These are phyloP conservation scores for Grosmannia penicillata DNA, from an alignment of 2,329 filamentous ascomycete species.

Conservation along the genomic window DNA sequence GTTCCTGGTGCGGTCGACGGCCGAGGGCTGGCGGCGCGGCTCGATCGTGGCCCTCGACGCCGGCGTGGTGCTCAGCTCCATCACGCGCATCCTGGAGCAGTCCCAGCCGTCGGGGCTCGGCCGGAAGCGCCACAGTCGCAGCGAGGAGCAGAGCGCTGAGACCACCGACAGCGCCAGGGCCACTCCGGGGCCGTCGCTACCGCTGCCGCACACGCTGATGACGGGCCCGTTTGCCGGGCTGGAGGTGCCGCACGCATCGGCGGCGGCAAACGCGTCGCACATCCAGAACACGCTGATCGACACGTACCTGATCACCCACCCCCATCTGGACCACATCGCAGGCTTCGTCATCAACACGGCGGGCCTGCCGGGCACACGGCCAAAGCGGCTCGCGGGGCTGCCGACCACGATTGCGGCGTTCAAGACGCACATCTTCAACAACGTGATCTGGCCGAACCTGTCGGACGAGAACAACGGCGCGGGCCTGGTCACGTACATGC, in stretches of 20 bases:
- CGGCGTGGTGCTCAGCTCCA: slow-evolving; percentile 75
- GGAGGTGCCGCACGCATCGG: slow-evolving; percentile 48
- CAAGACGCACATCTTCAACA: slow-evolving; percentile 93
- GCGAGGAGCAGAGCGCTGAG: slow-evolving; percentile 2
- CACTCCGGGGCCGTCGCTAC: slow-evolving; percentile 10
- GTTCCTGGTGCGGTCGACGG: slow-evolving; percentile 70
- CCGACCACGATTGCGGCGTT: slow-evolving; percentile 84
- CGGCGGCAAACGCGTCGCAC: slow-evolving; percentile 66
- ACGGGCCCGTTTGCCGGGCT: slow-evolving; percentile 70
- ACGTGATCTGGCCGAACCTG: slow-evolving; percentile 93
- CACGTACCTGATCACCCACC: slow-evolving; percentile 85
- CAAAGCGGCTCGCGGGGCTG: slow-evolving; percentile 75
- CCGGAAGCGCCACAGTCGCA: neutral
- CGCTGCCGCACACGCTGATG: slow-evolving; percentile 39
- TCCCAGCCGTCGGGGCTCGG: slow-evolving; percentile 25
- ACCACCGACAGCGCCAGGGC: neutral
- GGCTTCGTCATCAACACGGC: slow-evolving; percentile 92
- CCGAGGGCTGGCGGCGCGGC: slow-evolving; percentile 64
- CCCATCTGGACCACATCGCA: slow-evolving; percentile 89
- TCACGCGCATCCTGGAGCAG: slow-evolving; percentile 62
- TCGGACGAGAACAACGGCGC: slow-evolving; percentile 93
- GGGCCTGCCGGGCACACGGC: slow-evolving; percentile 61
- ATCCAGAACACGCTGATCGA: slow-evolving; percentile 69
- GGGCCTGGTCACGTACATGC: slow-evolving; percentile 78
- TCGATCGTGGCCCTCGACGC: slow-evolving; percentile 89